phyloP scores from a whole-genome alignment of 805 yeast species.

The Yamadazyma sp. region DNA sequence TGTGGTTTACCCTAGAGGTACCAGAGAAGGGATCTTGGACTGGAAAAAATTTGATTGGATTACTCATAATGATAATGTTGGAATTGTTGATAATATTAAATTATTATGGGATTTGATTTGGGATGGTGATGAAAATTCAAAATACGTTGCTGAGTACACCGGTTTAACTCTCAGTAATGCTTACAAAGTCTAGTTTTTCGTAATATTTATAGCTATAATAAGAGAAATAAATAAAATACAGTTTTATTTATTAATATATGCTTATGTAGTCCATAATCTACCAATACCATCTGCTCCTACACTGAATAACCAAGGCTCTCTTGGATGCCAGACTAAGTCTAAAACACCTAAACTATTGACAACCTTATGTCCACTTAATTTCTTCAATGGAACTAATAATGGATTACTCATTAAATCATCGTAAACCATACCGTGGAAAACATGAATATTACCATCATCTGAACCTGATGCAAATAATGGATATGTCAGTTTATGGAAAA shows the following conservation, averaged over 20 bases:
- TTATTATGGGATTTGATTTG: constrained; percentile 21
- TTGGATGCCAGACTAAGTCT: constrained; percentile 91
- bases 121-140: constrained; percentile 18
- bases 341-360: constrained; percentile 81
- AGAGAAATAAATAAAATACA: constrained; percentile 2
- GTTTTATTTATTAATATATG: constrained; percentile 4
- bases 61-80: constrained; percentile 31
- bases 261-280: constrained; percentile 87
- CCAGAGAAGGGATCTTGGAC: constrained; percentile 39
- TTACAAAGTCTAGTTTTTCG: background rate
- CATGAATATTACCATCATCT: constrained; percentile 90
- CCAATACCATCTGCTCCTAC: constrained; percentile 98
- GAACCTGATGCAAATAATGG: constrained; percentile 94
- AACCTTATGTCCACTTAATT: constrained; percentile 84
- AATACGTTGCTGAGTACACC: constrained; percentile 25
- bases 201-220: background rate
- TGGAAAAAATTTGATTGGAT: constrained; percentile 41
- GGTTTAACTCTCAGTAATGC: background rate
- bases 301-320: constrained; percentile 96
- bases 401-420: constrained; percentile 96
- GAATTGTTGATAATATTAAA: constrained; percentile 39
- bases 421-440: constrained; percentile 95
- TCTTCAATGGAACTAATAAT: constrained; percentile 91
- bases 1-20: constrained; percentile 17
- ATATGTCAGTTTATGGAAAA: constrained; percentile 78